phyloP scores from a whole-genome alignment of 306 rosid species.

The Dalbergia cochinchinensis region DNA sequence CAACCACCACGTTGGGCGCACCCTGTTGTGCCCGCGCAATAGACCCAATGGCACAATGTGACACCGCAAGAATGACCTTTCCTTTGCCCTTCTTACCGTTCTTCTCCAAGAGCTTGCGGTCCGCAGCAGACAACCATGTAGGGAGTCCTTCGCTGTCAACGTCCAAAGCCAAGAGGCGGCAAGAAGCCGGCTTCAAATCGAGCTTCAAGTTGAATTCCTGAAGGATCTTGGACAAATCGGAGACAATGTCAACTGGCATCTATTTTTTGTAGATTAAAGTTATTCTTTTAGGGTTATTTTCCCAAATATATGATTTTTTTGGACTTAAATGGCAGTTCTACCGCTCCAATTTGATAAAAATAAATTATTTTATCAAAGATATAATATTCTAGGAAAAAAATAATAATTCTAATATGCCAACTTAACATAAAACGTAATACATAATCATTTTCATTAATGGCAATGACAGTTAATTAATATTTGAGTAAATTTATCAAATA shows the following conservation, averaged over 20 bases:
- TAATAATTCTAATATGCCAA: too few species aligned
- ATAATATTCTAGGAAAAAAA: too few species aligned
- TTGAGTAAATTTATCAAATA: too few species aligned
- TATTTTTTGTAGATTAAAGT: too few species aligned
- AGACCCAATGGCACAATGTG: neutral
- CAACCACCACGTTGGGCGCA: constrained; percentile 64
- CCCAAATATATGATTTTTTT: too few species aligned
- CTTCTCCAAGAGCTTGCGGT: constrained; percentile 64
- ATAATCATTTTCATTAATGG: too few species aligned
- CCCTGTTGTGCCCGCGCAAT: neutral
- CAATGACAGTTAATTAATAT: too few species aligned
- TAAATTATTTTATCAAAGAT: too few species aligned
- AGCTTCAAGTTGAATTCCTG: constrained; percentile 48
- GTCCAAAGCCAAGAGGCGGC: constrained; percentile 58
- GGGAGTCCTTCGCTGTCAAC: constrained; percentile 54
- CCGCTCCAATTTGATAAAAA: too few species aligned
- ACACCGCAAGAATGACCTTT: neutral
- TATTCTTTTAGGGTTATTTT: too few species aligned
- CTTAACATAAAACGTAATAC: too few species aligned
- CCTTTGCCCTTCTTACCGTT: neutral
- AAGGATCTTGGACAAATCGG: constrained; percentile 46
- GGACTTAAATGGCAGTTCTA: too few species aligned
- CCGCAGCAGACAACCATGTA: constrained; percentile 60
- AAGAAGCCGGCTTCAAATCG: constrained; percentile 50
- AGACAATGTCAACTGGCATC: constrained; percentile 64